Percentiles rank a stretch among this genome's conserved stretches.
phyloP scores from a whole-genome alignment of 2,329 filamentous ascomycete species.

The Fusarium pseudoanthophilum region DNA sequence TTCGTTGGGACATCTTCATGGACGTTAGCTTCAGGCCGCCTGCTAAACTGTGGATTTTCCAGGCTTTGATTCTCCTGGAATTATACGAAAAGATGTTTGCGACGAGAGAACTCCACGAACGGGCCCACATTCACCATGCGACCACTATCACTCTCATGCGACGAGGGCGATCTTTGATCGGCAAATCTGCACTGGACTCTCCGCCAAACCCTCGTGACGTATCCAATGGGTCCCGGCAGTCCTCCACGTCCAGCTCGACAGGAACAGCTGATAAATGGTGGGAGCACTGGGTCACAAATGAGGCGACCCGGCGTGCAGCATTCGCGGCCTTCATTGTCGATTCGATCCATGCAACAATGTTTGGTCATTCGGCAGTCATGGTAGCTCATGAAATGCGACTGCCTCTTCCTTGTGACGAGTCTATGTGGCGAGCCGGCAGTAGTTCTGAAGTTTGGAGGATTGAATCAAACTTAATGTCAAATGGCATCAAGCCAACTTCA shows the following conservation, averaged over 20 bases:
- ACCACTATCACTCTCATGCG: slow-evolving; percentile 97
- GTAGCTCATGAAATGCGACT: slow-evolving; percentile 94
- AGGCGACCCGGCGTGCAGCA: slow-evolving; percentile 87
- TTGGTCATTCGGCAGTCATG: slow-evolving; percentile 97
- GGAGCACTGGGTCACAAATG: slow-evolving; percentile 95
- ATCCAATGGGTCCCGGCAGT: slow-evolving; percentile 66
- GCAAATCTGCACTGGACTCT: slow-evolving; percentile 84
- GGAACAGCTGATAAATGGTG: slow-evolving; percentile 90
- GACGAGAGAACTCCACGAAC: slow-evolving; percentile 88
- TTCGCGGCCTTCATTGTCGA: slow-evolving; percentile 97
- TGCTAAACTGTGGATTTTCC: slow-evolving; percentile 96
- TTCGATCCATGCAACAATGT: slow-evolving; percentile 97
- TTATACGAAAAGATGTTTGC: slow-evolving; percentile 99
- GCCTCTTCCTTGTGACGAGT: slow-evolving; percentile 91
- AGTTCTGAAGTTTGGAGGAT: slow-evolving; percentile 86
- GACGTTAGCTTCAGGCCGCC: slow-evolving; percentile 89
- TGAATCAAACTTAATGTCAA: slow-evolving; percentile 81
- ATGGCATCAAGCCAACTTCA: slow-evolving; percentile 84
- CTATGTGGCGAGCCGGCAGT: slow-evolving; percentile 89
- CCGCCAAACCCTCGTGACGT: slow-evolving; percentile 78
- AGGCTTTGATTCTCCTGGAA: slow-evolving; percentile 87
- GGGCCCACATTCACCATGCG: slow-evolving; percentile 95
- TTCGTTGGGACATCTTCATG: slow-evolving; percentile 97
- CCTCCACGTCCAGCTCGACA: slow-evolving; percentile 68
- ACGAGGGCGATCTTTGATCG: slow-evolving; percentile 88